Percentiles rank a stretch among this genome's conserved stretches.
These are phyloP conservation scores for Singerocomus inundabilis DNA, from an alignment of 1,284 basidiomycete species.

Conservation along the genomic window DNA sequence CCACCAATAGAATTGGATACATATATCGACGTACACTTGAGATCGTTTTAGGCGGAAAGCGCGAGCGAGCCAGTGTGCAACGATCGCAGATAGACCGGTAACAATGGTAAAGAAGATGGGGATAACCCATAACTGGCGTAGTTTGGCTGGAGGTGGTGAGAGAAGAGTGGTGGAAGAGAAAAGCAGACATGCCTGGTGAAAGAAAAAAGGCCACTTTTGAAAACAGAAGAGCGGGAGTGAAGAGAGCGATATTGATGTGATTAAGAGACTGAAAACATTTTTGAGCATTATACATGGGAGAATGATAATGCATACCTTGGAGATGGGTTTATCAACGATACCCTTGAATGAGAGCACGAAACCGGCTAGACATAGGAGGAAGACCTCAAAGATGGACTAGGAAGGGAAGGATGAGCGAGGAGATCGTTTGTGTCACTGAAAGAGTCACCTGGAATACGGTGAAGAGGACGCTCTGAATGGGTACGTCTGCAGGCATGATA, in stretches of 20 bases:
- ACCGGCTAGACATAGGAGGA: conserved; percentile 83
- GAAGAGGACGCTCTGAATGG: conserved; percentile 20
- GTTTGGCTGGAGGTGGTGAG: conserved; percentile 52
- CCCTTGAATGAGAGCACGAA: conserved; percentile 79
- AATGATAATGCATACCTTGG: conserved; percentile 55
- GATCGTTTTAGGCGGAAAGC: conserved; percentile 56
- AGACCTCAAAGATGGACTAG: conserved; percentile 88
- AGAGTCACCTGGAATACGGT: conserved; percentile 28
- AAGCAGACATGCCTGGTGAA: conserved; percentile 52
- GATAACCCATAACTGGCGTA: conserved; percentile 89
- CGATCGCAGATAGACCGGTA: conserved; percentile 60
- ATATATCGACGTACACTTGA: conserved; percentile 54
- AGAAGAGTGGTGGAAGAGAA: neutral
- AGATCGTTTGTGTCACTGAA: too few species aligned
- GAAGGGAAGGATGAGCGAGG: conserved; percentile 9
- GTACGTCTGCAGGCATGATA: conserved; percentile 3
- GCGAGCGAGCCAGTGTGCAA: conserved; percentile 51
- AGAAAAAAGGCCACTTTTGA: conserved; percentile 89
- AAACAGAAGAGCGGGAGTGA: conserved; percentile 91
- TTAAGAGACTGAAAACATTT: conserved; percentile 62
- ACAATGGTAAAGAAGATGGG: conserved; percentile 80
- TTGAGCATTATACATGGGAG: conserved; percentile 1
- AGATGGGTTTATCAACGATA: conserved; percentile 86
- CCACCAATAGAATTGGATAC: neutral
- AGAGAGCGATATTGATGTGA: conserved; percentile 80